Evolutionary conservation across 1,284 basidiomycete species (phyloP).

Genomic region (Ustilago crameri): DNA sequence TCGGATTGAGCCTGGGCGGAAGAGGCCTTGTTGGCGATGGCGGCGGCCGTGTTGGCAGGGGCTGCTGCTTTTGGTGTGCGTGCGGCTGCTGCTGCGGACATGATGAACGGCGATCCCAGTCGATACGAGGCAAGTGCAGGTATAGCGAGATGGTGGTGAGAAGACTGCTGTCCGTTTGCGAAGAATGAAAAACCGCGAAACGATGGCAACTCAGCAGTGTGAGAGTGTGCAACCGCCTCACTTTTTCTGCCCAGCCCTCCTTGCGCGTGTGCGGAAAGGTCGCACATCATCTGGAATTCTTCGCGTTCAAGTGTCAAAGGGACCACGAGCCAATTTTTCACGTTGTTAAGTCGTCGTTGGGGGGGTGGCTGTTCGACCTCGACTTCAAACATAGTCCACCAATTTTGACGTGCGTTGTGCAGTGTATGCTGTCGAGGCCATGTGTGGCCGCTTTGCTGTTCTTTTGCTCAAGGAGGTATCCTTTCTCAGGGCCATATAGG

Average conservation of each 20-base stretch:
- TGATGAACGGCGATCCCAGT: constrained; percentile 13
- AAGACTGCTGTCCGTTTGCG: constrained; percentile 2
- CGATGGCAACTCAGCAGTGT: neutral
- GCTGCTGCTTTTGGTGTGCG: constrained; percentile 22
- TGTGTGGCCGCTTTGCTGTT: too few relatives aligned
- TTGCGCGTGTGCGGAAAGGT: neutral
- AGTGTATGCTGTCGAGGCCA: too few relatives aligned
- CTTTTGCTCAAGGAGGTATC: too few relatives aligned
- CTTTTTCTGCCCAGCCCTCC: neutral
- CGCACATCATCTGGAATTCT: neutral
- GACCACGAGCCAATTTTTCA: too few relatives aligned
- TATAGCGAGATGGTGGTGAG: constrained; percentile 13
- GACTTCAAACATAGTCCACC: too few relatives aligned
- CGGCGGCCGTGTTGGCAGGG: constrained; percentile 13
- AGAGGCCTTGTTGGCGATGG: constrained; percentile 20
- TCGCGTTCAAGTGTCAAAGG: too few relatives aligned
- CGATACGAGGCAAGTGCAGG: constrained; percentile 9
- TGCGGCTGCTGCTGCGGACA: constrained; percentile 33
- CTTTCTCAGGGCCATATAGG: too few relatives aligned
- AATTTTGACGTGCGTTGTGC: too few relatives aligned
- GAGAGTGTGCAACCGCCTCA: neutral
- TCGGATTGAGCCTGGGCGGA: constrained; percentile 36
- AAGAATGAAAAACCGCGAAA: constrained; percentile 1
- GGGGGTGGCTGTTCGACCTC: too few relatives aligned
- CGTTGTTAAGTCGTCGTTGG: too few relatives aligned